Percentiles rank a stretch among this genome's conserved stretches.
These are phyloP conservation scores for Moesziomyces globuligerus DNA, from an alignment of 1,284 basidiomycete species.

Conservation along the genomic window DNA sequence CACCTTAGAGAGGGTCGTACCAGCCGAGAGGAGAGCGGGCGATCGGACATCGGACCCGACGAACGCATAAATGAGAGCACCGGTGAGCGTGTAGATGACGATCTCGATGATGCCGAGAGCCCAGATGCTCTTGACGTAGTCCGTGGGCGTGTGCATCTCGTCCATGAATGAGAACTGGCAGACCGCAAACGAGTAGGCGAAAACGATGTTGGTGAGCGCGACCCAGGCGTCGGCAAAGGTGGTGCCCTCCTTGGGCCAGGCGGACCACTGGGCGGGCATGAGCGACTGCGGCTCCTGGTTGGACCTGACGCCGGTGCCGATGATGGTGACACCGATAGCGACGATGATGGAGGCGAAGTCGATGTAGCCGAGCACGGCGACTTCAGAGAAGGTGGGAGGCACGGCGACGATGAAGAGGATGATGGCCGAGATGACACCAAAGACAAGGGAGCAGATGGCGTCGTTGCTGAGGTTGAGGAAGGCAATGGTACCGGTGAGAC, in stretches of 20 bases:
- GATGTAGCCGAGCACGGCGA: slow-evolving; percentile 60
- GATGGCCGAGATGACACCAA: slow-evolving; percentile 56
- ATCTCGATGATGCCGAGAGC: slow-evolving; percentile 57
- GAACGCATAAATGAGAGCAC: slow-evolving; percentile 58
- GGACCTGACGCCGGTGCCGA: slow-evolving; percentile 52
- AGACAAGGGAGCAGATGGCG: slow-evolving; percentile 54
- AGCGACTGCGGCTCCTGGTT: slow-evolving; percentile 17
- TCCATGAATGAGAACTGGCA: slow-evolving; percentile 60
- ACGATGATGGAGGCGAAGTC: slow-evolving; percentile 59
- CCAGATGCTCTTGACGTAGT: slow-evolving; percentile 57
- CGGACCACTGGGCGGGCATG: slow-evolving; percentile 44
- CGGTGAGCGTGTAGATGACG: slow-evolving; percentile 60
- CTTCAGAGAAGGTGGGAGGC: slow-evolving; percentile 56
- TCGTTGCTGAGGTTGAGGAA: slow-evolving; percentile 52
- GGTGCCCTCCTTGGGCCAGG: slow-evolving; percentile 48
- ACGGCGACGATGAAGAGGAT: slow-evolving; percentile 58
- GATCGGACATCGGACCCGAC: slow-evolving; percentile 50
- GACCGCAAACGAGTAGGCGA: slow-evolving; percentile 62
- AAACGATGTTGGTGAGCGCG: slow-evolving; percentile 58
- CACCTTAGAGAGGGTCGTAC: slow-evolving; percentile 51
- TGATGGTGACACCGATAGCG: slow-evolving; percentile 57
- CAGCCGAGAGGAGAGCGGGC: slow-evolving; percentile 53
- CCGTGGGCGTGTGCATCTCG: slow-evolving; percentile 57
- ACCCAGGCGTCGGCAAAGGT: slow-evolving; percentile 51
- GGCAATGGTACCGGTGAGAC: slow-evolving; percentile 58